Evolutionary conservation across 163 green algal genomes (phyloP).

Genomic region (Coccomyxa subellipsoidea): DNA sequence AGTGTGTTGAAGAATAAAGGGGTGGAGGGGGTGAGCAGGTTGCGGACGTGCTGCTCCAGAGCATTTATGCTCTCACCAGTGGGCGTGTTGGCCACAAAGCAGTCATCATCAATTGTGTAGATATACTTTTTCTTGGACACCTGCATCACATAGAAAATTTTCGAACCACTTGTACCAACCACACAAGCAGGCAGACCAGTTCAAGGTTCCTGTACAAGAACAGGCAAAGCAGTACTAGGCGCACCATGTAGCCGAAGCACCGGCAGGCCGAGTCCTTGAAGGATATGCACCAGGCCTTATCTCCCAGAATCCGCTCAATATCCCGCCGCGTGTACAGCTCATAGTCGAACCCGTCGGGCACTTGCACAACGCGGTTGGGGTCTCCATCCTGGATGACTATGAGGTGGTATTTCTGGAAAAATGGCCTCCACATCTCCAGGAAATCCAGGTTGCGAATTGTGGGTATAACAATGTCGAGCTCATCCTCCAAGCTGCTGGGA

Average conservation of each 20-base stretch:
- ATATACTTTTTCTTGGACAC: conserved; percentile 94
- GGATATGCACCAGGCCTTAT: conserved; percentile 91
- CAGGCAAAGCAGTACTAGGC: not conserved
- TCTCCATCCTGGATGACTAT: conserved; percentile 93
- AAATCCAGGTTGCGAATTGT: conserved; percentile 52
- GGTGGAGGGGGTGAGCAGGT: conserved; percentile 89
- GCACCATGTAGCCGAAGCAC: conserved; percentile 83
- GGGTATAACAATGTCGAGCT: conserved; percentile 59
- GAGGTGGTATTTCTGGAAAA: conserved; percentile 92
- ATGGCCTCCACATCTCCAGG: conserved; percentile 81
- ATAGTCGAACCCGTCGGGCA: conserved; percentile 87
- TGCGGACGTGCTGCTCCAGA: conserved; percentile 93
- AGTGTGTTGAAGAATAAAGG: conserved; percentile 99
- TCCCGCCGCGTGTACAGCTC: conserved; percentile 94
- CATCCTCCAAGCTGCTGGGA: conserved; percentile 25
- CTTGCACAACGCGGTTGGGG: conserved; percentile 57
- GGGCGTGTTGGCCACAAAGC: conserved; percentile 91
- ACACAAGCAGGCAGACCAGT: not conserved
- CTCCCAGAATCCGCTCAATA: conserved; percentile 90
- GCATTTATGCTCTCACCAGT: conserved; percentile 89
- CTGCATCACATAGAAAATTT: not conserved
- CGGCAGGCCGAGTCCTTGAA: conserved; percentile 93
- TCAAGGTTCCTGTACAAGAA: conserved; percentile 24
- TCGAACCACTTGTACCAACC: not conserved
- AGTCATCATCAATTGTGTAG: conserved; percentile 97